Evolutionary conservation across 2,329 filamentous ascomycete genomes (phyloP).

Genomic region (Trichoderma guizhouense): DNA sequence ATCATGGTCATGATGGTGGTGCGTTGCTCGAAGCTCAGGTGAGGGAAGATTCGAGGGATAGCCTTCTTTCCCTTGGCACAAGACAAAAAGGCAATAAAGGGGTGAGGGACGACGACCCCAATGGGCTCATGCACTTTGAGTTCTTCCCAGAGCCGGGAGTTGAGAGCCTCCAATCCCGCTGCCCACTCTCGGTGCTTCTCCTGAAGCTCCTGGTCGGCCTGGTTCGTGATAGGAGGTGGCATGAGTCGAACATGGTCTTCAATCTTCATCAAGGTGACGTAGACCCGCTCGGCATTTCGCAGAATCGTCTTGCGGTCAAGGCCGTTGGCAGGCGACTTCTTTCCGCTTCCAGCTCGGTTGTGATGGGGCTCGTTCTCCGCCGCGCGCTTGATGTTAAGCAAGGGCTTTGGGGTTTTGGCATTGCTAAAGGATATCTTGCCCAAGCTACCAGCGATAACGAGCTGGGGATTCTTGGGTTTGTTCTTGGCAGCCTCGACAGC

Average conservation of each 20-base stretch:
- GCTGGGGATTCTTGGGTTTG: slow-evolving; percentile 94
- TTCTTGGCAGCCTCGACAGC: slow-evolving; percentile 97
- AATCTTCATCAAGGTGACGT: slow-evolving; percentile 83
- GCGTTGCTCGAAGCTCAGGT: slow-evolving; percentile 87
- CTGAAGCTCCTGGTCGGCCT: slow-evolving; percentile 60
- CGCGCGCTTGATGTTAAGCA: slow-evolving; percentile 89
- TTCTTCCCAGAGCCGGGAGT: slow-evolving; percentile 76
- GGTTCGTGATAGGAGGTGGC: slow-evolving; percentile 58
- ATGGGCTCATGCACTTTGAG: slow-evolving; percentile 94
- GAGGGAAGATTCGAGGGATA: slow-evolving; percentile 89
- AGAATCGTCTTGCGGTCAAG: slow-evolving; percentile 80
- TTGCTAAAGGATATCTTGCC: slow-evolving; percentile 99
- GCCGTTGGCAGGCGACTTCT: slow-evolving; percentile 43
- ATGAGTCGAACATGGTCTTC: slow-evolving; percentile 87
- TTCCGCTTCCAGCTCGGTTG: slow-evolving; percentile 47
- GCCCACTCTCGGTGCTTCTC: slow-evolving; percentile 75
- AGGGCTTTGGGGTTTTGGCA: slow-evolving; percentile 90
- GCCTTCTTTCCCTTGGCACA: slow-evolving; percentile 96
- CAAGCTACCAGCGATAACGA: slow-evolving; percentile 92
- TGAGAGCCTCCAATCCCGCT: slow-evolving; percentile 59
- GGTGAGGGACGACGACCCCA: slow-evolving; percentile 71
- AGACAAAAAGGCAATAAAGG: slow-evolving; percentile 93
- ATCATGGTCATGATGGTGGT: slow-evolving; percentile 96
- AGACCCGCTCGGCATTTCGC: slow-evolving; percentile 83
- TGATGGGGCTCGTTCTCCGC: slow-evolving; percentile 60